Conservation (phyloP, 257 asterid species). For the Jacaranda mimosifolia region DNA sequence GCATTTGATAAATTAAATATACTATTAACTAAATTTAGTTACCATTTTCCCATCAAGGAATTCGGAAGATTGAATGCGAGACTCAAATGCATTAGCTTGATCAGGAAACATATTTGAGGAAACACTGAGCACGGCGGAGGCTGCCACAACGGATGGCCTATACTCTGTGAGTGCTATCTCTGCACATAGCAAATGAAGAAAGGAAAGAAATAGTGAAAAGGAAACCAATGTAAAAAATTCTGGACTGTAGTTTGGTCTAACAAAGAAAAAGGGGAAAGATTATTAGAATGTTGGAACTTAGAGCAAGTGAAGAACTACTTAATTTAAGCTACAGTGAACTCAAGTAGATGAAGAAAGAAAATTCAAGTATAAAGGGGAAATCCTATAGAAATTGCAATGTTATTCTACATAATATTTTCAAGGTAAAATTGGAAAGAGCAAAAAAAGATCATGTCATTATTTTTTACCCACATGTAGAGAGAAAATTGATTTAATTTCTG, state of each 20-base stretch:
- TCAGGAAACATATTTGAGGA: neutral
- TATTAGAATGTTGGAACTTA: too few species aligned
- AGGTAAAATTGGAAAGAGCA: too few species aligned
- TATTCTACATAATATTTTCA: too few species aligned
- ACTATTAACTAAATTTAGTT: neutral
- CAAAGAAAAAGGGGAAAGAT: neutral
- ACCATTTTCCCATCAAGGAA: neutral
- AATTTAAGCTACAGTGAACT: too few species aligned
- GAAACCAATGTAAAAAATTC: neutral
- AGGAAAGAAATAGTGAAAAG: neutral
- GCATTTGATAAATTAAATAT: neutral
- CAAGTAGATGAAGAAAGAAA: too few species aligned
- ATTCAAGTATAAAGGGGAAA: too few species aligned
- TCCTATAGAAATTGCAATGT: too few species aligned
- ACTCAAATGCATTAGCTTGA: neutral
- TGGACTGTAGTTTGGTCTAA: neutral
- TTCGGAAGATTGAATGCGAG: neutral
- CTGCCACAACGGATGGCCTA: slow-evolving; percentile 26
- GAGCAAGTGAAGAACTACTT: too few species aligned
- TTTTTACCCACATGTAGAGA: too few species aligned
- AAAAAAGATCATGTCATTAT: too few species aligned
- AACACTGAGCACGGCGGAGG: neutral
- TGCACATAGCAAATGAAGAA: neutral
- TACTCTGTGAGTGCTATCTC: slow-evolving; percentile 1
- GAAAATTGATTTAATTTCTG: too few species aligned